These are phyloP conservation scores for Neurospora sp. DNA, from an alignment of 495 filamentous ascomycete species.

Conservation along the genomic window DNA sequence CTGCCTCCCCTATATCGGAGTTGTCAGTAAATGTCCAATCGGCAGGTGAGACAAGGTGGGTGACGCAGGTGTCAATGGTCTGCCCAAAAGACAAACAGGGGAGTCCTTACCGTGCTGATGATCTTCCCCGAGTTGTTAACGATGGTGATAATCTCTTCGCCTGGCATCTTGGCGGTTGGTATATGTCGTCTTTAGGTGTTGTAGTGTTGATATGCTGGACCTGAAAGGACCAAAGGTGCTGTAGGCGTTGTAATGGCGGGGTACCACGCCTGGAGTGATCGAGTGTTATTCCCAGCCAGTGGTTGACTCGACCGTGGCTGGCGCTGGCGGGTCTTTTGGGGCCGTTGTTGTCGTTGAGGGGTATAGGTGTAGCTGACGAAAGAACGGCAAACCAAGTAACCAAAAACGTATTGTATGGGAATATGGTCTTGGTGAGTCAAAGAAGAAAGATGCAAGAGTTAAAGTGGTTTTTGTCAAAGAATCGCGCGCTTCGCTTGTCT, in stretches of 20 bases:
- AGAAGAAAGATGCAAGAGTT: not conserved
- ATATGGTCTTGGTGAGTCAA: not conserved
- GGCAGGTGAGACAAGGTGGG: not conserved
- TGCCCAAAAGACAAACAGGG: not conserved
- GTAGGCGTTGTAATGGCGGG: not conserved
- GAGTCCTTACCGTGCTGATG: constrained; percentile 67
- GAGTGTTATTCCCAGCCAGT: not conserved
- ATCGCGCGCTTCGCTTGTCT: not conserved
- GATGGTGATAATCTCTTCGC: constrained; percentile 69
- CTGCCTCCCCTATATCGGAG: constrained; percentile 61
- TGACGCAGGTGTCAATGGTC: not conserved
- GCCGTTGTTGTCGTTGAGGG: not conserved
- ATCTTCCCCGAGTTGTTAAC: constrained; percentile 90
- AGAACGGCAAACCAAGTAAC: not conserved
- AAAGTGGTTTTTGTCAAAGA: not conserved
- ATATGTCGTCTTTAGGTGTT: not conserved
- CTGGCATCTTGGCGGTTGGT: constrained; percentile 30
- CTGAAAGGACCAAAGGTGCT: not conserved
- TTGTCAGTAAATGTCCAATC: constrained; percentile 7
- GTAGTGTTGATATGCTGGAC: not conserved
- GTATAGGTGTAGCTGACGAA: not conserved
- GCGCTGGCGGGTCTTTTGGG: not conserved
- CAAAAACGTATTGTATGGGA: not conserved
- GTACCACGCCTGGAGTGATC: not conserved
- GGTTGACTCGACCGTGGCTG: not conserved